Evolutionary conservation across 441 rosid species (phyloP), one percentile per base, ranked within the genome.

Genomic region (Mallotus repandus): DNA sequence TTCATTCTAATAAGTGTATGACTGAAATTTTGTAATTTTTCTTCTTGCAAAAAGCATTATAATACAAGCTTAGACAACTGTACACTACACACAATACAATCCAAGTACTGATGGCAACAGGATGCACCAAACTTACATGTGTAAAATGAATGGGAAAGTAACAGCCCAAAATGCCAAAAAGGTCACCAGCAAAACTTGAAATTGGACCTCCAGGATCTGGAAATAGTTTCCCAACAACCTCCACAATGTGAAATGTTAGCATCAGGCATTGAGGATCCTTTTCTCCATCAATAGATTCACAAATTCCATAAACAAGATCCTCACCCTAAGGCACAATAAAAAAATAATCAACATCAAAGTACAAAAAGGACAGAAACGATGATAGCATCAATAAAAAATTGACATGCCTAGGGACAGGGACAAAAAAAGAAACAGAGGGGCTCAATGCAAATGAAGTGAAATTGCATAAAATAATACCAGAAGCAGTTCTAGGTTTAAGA

Each of bases 121-220:
- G 19, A 41, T 48, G 61, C 46, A 63, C 45, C 35, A 58, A 76
- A 66, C 98, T 86, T 86, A 95, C 99, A 77, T 93, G 99, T 11
- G 98, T 95, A 82, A 88, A 92, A 85, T 91, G 93, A 82, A 91
- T 83, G 22, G 99, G 98, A 76, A 93, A 95, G 84, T 95, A 95
- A 80, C 88, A 82, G 71, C 89, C 86, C 84, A 93, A 79, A 74
- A 82, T 78, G 54, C 84, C 87, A 80, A 93, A 93, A 73, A 91
- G 78, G 58, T 83, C 93, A 62, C 83, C 66, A 59, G 90, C 89
- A 81, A 69, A 79, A 80, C 83, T 77, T 59, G 89, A 84, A 41
- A 93, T 73, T 68, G 95, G 91, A 73, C 90, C 91, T 76, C 76
- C 75, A 41, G 95, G 84, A 80, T 87, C 91, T 45, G 97, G 89